Percentiles rank a stretch among this genome's conserved stretches.
Conservation (phyloP, 257 asterid species). For the Verbena officinalis region DNA sequence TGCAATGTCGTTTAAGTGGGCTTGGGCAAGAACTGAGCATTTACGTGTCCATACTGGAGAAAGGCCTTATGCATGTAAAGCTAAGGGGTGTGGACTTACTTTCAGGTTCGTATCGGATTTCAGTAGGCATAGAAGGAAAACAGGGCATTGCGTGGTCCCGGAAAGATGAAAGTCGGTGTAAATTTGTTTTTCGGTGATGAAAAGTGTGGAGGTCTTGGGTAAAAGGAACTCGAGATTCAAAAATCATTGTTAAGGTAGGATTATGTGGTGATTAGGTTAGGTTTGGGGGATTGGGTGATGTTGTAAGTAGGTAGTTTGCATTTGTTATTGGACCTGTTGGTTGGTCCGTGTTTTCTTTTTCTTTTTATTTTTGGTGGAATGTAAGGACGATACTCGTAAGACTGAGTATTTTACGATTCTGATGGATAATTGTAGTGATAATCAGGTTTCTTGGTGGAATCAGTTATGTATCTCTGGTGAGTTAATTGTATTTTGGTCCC, state of each 20-base stretch:
- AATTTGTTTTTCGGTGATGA: not conserved
- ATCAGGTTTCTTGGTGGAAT: constrained; percentile 1
- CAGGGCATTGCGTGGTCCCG: constrained; percentile 59
- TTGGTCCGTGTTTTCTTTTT: not conserved
- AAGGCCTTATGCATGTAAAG: constrained; percentile 70
- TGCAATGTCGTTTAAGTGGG: constrained; percentile 90
- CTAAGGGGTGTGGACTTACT: constrained; percentile 78
- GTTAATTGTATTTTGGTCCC: no score
- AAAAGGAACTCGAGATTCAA: constrained; percentile 13
- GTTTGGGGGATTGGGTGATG: constrained; percentile 30
- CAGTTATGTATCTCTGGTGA: not conserved
- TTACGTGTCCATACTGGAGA: constrained; percentile 88
- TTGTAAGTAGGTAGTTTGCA: constrained; percentile 35
- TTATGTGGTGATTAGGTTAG: constrained; percentile 31
- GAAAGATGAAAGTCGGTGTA: constrained; percentile 6
- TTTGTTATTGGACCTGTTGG: constrained; percentile 31
- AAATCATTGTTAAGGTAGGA: constrained; percentile 29
- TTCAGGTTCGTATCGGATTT: constrained; percentile 90
- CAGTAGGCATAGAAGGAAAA: constrained; percentile 88
- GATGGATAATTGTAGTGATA: constrained; percentile 13
- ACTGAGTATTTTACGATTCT: not conserved
- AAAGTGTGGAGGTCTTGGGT: constrained; percentile 23
- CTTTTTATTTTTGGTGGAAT: constrained; percentile 21
- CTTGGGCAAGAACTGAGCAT: constrained; percentile 97
- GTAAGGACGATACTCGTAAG: constrained; percentile 16